These are phyloP conservation scores for Mimosa pudica DNA, from an alignment of 306 rosid genomes.

Conservation along the genomic window DNA sequence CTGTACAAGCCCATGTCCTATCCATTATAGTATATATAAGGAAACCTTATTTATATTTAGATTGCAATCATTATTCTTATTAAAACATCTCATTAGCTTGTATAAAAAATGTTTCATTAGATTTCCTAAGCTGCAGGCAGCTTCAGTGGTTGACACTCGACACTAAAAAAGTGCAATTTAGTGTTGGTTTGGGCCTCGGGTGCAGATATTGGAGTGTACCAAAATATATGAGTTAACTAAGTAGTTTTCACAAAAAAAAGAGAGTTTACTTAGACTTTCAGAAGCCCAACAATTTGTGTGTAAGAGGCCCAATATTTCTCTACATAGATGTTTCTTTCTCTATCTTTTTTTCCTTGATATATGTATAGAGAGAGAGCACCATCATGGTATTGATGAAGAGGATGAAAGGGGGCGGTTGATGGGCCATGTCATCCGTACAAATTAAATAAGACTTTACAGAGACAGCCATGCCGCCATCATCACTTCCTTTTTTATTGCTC, in stretches of 20 bases:
- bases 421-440: background rate
- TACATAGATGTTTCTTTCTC: background rate
- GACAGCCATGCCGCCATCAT: slow-evolving; percentile 10
- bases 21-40: background rate
- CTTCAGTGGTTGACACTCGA: no score
- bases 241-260: no score
- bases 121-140: no score
- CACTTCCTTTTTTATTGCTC: background rate
- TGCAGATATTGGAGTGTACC: background rate
- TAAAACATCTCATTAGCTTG: background rate
- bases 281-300: background rate
- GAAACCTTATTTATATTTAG: background rate
- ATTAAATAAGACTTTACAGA: background rate
- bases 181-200: background rate
- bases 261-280: no score
- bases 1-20: background rate
- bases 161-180: background rate
- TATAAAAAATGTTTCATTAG: no score
- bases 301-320: background rate
- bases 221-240: no score
- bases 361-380: background rate
- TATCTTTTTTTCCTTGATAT: background rate
- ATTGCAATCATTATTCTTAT: background rate
- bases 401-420: background rate
- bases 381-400: background rate